phyloP scores from a whole-genome alignment of 441 rosid genomes.

The Aleurites moluccanus region DNA sequence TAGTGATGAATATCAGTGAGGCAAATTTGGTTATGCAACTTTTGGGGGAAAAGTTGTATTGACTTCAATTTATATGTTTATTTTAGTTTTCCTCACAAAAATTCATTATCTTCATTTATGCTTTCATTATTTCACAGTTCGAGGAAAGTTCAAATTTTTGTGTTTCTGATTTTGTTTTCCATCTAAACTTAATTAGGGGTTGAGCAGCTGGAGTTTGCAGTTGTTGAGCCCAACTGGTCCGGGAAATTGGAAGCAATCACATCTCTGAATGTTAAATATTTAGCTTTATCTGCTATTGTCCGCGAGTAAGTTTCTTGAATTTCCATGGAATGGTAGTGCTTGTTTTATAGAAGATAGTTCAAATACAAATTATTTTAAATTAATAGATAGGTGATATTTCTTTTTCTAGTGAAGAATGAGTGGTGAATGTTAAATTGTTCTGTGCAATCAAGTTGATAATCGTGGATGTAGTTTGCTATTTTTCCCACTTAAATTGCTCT shows the following conservation, averaged over 20 bases:
- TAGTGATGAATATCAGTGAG: background rate
- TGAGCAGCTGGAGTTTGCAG: constrained; percentile 77
- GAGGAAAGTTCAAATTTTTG: constrained; percentile 19
- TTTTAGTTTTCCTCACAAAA: background rate
- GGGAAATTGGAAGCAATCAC: constrained; percentile 59
- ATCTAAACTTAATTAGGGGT: constrained; percentile 41
- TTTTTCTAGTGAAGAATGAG: constrained; percentile 1
- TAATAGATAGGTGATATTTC: background rate
- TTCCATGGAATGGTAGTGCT: background rate
- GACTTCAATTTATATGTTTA: background rate
- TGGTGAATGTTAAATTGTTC: background rate
- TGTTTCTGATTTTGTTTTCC: constrained; percentile 28
- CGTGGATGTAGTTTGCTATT: background rate
- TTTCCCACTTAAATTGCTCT: constrained; percentile 10
- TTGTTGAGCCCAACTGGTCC: constrained; percentile 66
- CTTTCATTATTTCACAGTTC: constrained; percentile 1
- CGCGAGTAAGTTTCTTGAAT: constrained; percentile 52
- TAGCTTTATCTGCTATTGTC: constrained; percentile 51
- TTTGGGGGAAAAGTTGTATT: background rate
- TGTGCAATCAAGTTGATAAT: background rate
- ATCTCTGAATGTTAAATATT: constrained; percentile 65
- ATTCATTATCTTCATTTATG: background rate
- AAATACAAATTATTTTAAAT: constrained; percentile 11
- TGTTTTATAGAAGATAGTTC: background rate
- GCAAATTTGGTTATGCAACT: background rate